Percentiles rank a stretch among this genome's conserved stretches.
Conservation (phyloP, 2,329 filamentous ascomycete genomes). For the Aspergillus sp. region DNA sequence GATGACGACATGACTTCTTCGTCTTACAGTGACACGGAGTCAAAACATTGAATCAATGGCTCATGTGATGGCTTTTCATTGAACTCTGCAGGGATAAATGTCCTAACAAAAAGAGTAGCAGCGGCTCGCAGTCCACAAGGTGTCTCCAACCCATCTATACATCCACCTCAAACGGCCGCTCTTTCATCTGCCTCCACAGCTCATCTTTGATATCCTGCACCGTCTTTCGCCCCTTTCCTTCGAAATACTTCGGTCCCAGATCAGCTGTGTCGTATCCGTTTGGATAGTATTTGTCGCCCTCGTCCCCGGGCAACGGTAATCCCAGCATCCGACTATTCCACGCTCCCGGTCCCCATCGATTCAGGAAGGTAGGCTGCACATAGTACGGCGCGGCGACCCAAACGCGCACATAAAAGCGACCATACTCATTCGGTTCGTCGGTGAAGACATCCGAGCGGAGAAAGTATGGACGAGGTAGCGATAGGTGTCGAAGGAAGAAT, state of each 20-base stretch:
- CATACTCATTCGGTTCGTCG: slow-evolving; percentile 53
- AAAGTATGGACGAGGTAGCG: slow-evolving; percentile 56
- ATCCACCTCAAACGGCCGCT: slow-evolving; percentile 2
- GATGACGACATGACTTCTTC: slow-evolving; percentile 6
- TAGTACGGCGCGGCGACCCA: slow-evolving; percentile 67
- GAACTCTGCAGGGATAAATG: background rate
- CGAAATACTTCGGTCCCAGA: slow-evolving; percentile 59
- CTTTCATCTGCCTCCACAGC: slow-evolving; percentile 34
- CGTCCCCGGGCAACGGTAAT: slow-evolving; percentile 48
- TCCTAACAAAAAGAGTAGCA: too few relatives aligned
- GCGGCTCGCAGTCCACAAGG: too few relatives aligned
- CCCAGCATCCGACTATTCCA: slow-evolving; percentile 49
- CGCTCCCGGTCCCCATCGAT: slow-evolving; percentile 60
- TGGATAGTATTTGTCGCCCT: slow-evolving; percentile 48
- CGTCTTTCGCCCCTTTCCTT: slow-evolving; percentile 48
- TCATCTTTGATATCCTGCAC: slow-evolving; percentile 38
- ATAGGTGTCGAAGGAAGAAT: slow-evolving; percentile 56
- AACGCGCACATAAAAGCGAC: slow-evolving; percentile 50
- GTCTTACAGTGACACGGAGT: too few relatives aligned
- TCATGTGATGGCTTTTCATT: too few relatives aligned
- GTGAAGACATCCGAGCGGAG: slow-evolving; percentile 41
- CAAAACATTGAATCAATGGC: too few relatives aligned
- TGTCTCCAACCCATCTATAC: background rate
- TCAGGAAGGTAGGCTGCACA: slow-evolving; percentile 57
- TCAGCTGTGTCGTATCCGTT: slow-evolving; percentile 55